A percentile compares a stretch with the other conserved stretches of the same genome.
phyloP scores from a whole-genome alignment of 106 monocot genomes.

The Triglochin maritima region DNA sequence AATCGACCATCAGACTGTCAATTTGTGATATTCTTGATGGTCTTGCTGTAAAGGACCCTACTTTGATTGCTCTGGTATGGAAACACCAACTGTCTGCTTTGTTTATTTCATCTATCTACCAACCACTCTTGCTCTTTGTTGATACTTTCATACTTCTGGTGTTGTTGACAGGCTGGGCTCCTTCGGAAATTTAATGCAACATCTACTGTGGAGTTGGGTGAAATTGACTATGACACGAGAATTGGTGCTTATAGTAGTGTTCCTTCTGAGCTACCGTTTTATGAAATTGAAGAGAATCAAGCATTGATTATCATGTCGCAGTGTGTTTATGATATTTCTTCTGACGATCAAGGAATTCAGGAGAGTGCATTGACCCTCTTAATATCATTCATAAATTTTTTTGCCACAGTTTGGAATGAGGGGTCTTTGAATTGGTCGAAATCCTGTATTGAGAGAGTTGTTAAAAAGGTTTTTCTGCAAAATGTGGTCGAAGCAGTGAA shows the following conservation, averaged over 20 bases:
- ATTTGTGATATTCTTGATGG: slow-evolving; percentile 62
- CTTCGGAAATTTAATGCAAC: slow-evolving; percentile 64
- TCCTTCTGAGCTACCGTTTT: slow-evolving; percentile 34
- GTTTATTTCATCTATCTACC: no score
- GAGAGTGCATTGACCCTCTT: slow-evolving; percentile 75
- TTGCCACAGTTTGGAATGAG: slow-evolving; percentile 20
- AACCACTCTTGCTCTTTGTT: no score
- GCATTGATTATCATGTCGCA: slow-evolving; percentile 61
- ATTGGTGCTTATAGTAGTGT: slow-evolving; percentile 50
- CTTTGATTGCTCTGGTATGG: slow-evolving; percentile 50
- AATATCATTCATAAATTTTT: slow-evolving; percentile 56
- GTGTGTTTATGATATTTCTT: slow-evolving; percentile 78
- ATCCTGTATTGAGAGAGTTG: slow-evolving; percentile 31
- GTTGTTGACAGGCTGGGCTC: slow-evolving; percentile 39
- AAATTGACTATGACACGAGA: slow-evolving; percentile 86
- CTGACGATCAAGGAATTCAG: slow-evolving; percentile 63
- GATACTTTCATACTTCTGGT: no score
- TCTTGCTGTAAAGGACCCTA: slow-evolving; percentile 43
- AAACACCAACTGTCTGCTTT: no score
- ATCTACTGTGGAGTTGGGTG: slow-evolving; percentile 53
- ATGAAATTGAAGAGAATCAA: slow-evolving; percentile 31
- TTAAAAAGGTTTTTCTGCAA: slow-evolving; percentile 39
- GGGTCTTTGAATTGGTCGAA: slow-evolving; percentile 21
- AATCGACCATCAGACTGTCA: slow-evolving; percentile 27
- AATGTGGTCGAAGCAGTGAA: slow-evolving; percentile 70